Evolutionary conservation across 495 filamentous ascomycete species (phyloP).

Genomic region (Echria macrotheca): DNA sequence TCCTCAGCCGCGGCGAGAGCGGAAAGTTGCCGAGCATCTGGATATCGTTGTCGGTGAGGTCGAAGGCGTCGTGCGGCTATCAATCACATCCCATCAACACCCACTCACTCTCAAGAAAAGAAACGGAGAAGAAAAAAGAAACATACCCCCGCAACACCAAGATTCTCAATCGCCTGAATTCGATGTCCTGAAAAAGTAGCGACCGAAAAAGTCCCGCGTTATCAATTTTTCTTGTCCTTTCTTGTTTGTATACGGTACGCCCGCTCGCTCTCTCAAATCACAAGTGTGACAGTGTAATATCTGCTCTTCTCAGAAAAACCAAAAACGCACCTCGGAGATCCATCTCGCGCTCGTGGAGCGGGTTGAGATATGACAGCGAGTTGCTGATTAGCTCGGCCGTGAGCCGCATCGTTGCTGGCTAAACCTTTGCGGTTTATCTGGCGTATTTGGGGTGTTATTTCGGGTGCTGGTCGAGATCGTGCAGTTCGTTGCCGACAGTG

Average conservation of each 20-base stretch:
- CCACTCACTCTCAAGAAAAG: neutral
- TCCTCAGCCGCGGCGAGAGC: conserved; percentile 78
- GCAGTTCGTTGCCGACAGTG: too few relatives aligned
- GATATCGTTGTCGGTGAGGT: conserved; percentile 98
- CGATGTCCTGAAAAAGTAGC: conserved; percentile 72
- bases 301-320: conserved; percentile 90
- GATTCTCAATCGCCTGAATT: conserved; percentile 95
- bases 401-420: conserved; percentile 78
- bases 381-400: conserved; percentile 87
- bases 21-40: conserved; percentile 86
- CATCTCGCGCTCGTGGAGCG: conserved; percentile 94
- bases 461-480: too few relatives aligned
- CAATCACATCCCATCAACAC: neutral
- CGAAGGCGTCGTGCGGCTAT: conserved; percentile 83
- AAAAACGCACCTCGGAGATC: conserved; percentile 95
- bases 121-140: conserved; percentile 6
- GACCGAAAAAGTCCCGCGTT: conserved; percentile 56
- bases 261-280: conserved; percentile 50
- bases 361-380: conserved; percentile 95
- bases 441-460: too few relatives aligned
- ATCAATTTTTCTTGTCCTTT: too few relatives aligned
- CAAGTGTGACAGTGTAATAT: conserved; percentile 96
- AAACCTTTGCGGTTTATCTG: too few relatives aligned
- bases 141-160: conserved; percentile 84
- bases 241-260: too few relatives aligned